Conservation (phyloP, 352 stramenopile genomes). For the Phytophthora macrochlamydospora region DNA sequence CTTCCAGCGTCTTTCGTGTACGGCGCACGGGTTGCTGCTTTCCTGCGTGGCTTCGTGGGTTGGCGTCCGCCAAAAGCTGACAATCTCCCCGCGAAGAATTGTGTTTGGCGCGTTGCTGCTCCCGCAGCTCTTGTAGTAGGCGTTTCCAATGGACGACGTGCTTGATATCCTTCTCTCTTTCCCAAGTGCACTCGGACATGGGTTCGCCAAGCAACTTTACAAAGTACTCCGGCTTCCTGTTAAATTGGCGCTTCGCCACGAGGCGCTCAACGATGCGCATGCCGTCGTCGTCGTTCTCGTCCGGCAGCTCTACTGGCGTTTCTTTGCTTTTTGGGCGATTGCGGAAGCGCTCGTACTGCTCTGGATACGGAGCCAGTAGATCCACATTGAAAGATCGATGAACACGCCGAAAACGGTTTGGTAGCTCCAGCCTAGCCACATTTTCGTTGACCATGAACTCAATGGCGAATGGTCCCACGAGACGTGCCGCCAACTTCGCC, state of each 20-base stretch:
- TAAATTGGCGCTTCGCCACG: not conserved
- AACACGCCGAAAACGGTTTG: not conserved
- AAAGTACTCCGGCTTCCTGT: not conserved
- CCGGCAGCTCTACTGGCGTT: not conserved
- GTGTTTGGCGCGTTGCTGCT: not conserved
- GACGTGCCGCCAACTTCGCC: not conserved
- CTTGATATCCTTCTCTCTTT: not conserved
- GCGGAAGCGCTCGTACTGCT: not conserved
- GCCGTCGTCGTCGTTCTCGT: not conserved
- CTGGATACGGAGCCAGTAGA: not conserved
- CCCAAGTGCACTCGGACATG: not conserved
- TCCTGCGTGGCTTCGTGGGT: not conserved
- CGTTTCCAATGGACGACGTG: conserved; percentile 7
- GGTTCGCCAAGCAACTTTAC: not conserved
- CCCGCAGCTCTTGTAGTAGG: not conserved
- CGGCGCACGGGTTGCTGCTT: too few relatives aligned
- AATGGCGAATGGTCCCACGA: not conserved
- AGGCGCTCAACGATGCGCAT: not conserved
- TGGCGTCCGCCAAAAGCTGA: not conserved
- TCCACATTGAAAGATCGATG: conserved; percentile 6
- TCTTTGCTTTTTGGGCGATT: not conserved
- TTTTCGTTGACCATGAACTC: conserved; percentile 5
- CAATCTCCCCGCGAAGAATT: not conserved
- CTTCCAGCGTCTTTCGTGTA: too few relatives aligned
- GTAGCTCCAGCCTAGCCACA: not conserved